Evolutionary conservation across 192 early-diverging fungal species (phyloP), one percentile per base, ranked within the genome.

Genomic region (Phycomyces nitens): DNA sequence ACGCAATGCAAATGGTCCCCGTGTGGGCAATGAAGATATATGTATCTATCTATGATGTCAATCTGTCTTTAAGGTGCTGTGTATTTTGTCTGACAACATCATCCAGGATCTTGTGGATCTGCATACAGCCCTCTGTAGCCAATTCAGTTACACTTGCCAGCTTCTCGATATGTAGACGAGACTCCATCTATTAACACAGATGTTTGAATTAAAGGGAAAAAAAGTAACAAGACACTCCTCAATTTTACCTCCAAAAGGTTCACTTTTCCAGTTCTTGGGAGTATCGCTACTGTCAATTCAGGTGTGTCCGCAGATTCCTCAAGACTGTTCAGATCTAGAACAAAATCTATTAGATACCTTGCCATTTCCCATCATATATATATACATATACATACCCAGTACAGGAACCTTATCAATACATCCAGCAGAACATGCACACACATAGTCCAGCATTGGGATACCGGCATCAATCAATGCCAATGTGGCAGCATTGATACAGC

Each of bases 271-370:
- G 80, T 88, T 64, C 89, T 83, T 14, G 93, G 92, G 62, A 94
- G 68, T 24, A 92, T 70, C 0, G 90, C 97, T 7, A 99, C 79
- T 1, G 97, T 96, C 9, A 99, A 78, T 29, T 88, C 90, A 3
- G 97, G 95, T 6, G 84, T 89, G 71, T 93, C 92, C 21, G 87
- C 80, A 8, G 86, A 83, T 75, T 96, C 97, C 71, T 99, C 97
- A 41, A 89, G 78, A 54, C 87, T 77, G 56, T 97, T 97, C 24
- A 97, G 71, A 73, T 99, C 93, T 79, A 56, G 8, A 38, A 49
- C 2, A 52, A 2, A 10, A 34, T 8, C 62, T 8, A 21, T 21
- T 22, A 12, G 20, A 51, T 26, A 56, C 42, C n/a, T n/a, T n/a
- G n/a, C n/a, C n/a, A n/a, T n/a, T n/a, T n/a, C n/a, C n/a, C n/a